These are phyloP conservation scores for Torulaspora globosa DNA, from an alignment of 1,139 yeast genomes.

Conservation along the genomic window DNA sequence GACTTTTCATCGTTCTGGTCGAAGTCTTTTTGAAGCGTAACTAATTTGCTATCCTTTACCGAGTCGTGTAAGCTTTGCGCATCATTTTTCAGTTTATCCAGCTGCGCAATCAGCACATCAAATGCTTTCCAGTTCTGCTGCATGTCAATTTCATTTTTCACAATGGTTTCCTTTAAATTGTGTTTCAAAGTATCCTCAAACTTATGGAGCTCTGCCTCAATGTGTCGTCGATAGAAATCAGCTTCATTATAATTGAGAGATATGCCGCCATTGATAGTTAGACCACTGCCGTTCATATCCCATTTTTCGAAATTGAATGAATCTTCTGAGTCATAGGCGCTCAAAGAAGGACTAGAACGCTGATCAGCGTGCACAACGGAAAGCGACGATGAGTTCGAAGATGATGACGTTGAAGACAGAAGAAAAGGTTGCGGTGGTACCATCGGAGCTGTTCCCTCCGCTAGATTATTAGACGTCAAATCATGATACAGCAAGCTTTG, in stretches of 20 bases:
- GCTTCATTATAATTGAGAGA: slow-evolving; percentile 18
- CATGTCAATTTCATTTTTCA: slow-evolving; percentile 20
- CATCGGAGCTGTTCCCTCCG: slow-evolving; percentile 1
- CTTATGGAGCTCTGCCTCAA: slow-evolving; percentile 18
- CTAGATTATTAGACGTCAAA: slow-evolving; percentile 13
- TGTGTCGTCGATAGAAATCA: slow-evolving; percentile 19
- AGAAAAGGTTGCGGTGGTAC: slow-evolving; percentile 8
- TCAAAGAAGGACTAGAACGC: slow-evolving; percentile 11
- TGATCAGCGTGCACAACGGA: slow-evolving; percentile 15
- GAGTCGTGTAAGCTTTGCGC: slow-evolving; percentile 12
- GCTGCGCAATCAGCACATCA: slow-evolving; percentile 16
- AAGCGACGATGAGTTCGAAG: slow-evolving; percentile 16
- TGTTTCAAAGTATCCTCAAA: slow-evolving; percentile 20
- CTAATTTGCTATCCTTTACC: slow-evolving; percentile 12
- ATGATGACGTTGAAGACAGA: slow-evolving; percentile 14
- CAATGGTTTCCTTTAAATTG: slow-evolving; percentile 14
- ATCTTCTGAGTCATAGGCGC: slow-evolving; percentile 10
- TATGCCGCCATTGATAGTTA: slow-evolving; percentile 9
- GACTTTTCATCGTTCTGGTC: slow-evolving; percentile 16
- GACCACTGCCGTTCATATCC: slow-evolving; percentile 3
- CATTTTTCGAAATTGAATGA: slow-evolving; percentile 8
- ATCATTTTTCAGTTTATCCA: slow-evolving; percentile 11
- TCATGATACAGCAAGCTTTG: slow-evolving; percentile 24
- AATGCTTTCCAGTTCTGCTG: slow-evolving; percentile 17
- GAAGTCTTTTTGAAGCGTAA: slow-evolving; percentile 12